phyloP scores from a whole-genome alignment of 257 asterid genomes.

The Gynochthodes officinalis region DNA sequence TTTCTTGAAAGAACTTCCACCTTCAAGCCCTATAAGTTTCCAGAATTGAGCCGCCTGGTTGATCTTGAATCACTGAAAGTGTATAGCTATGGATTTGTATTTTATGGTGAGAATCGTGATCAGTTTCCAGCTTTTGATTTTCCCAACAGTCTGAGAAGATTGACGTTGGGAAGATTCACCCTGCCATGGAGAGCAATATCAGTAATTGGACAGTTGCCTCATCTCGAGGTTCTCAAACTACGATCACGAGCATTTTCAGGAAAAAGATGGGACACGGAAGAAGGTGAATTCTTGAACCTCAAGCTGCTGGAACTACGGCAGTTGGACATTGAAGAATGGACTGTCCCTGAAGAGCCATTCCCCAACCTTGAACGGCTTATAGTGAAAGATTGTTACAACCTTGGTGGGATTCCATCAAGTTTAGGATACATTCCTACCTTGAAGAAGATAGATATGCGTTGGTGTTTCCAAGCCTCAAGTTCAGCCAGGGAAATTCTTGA shows the following conservation, averaged over 20 bases:
- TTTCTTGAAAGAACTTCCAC: neutral
- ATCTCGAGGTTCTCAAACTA: slow-evolving; percentile 15
- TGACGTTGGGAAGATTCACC: neutral
- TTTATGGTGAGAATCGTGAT: neutral
- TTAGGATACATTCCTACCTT: neutral
- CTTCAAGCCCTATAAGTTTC: neutral
- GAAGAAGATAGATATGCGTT: slow-evolving; percentile 1
- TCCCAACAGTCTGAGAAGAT: slow-evolving; percentile 13
- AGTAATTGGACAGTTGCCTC: slow-evolving; percentile 4
- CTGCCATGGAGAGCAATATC: slow-evolving; percentile 14
- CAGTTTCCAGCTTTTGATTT: slow-evolving; percentile 2
- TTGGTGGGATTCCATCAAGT: neutral
- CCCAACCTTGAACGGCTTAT: slow-evolving; percentile 17
- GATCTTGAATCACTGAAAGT: slow-evolving; percentile 13
- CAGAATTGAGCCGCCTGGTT: slow-evolving; percentile 9
- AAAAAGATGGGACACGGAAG: neutral
- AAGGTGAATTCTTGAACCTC: slow-evolving; percentile 9
- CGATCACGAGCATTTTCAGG: neutral
- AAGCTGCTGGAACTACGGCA: neutral
- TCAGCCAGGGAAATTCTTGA: slow-evolving; percentile 13
- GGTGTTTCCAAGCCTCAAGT: neutral
- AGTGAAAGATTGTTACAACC: slow-evolving; percentile 8
- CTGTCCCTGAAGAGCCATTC: neutral
- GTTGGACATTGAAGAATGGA: slow-evolving; percentile 10
- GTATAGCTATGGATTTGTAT: neutral